A percentile compares a stretch with the other conserved stretches of the same genome.
Conservation (phyloP, 495 filamentous ascomycete genomes). For the Hapsidospora chrysogenum region DNA sequence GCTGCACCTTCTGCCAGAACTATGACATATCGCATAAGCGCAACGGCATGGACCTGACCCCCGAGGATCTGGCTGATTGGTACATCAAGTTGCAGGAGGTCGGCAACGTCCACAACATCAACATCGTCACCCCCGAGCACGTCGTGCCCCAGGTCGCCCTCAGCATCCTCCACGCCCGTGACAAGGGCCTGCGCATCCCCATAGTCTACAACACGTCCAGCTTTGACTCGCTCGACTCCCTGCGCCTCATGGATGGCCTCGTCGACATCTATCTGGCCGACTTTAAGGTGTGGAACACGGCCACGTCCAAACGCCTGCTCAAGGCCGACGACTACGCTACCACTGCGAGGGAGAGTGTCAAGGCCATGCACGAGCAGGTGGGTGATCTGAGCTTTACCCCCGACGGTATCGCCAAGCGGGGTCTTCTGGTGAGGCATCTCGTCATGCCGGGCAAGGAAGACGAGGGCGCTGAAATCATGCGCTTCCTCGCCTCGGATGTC, state of each 20-base stretch:
- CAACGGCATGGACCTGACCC: slow-evolving; percentile 58
- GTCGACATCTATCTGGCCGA: slow-evolving; percentile 68
- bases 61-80: slow-evolving; percentile 60
- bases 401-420: slow-evolving; percentile 60
- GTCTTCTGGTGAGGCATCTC: slow-evolving; percentile 54
- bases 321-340: slow-evolving; percentile 56
- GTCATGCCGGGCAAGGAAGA: slow-evolving; percentile 62
- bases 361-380: slow-evolving; percentile 59
- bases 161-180: slow-evolving; percentile 47
- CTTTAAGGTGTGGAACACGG: slow-evolving; percentile 56
- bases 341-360: slow-evolving; percentile 52
- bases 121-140: slow-evolving; percentile 61
- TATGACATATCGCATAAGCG: slow-evolving; percentile 61
- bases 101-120: slow-evolving; percentile 63
- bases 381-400: slow-evolving; percentile 60
- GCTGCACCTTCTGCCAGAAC: slow-evolving; percentile 70
- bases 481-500: slow-evolving; percentile 48
- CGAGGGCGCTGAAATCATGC: slow-evolving; percentile 51
- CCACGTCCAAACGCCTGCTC: slow-evolving; percentile 46
- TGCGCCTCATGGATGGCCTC: slow-evolving; percentile 52
- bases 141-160: slow-evolving; percentile 64
- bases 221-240: slow-evolving; percentile 51
- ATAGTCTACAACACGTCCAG: slow-evolving; percentile 67
- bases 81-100: slow-evolving; percentile 60
- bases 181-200: slow-evolving; percentile 47